Base-by-base conservation (phyloP, 441 rosid genomes). In the Erodium moschatum region DNA sequence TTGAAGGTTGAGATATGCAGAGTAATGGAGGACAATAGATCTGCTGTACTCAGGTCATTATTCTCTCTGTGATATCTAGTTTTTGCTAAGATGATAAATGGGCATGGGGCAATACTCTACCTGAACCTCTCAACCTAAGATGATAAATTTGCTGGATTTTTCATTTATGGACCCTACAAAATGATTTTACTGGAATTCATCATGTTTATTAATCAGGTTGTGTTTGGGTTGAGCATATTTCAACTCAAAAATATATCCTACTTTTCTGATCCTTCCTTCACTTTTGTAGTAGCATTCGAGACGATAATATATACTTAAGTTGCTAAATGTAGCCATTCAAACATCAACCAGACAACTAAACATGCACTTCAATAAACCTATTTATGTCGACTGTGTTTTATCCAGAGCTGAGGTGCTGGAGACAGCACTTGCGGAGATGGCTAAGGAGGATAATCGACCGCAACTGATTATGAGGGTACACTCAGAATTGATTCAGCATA, bases 1-100 rank as follows among this genome's bases (percentile, higher is more conserved):
- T 64, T 86, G 81, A 88, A 86, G 83, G 88, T 85, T 72, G 88
- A 85, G 79, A 78, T 86, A 70, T 88, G 87, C 74, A 84, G 83
- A 71, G 46, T 86, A 44, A 76, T 88, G 74, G 89, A 85, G 82
- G 88, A 88, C 76, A 86, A 82, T 78, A 81, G 89, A 84, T 84
- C 85, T 67, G 83, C 87, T 18, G 61, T 84, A 20, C 78, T 86
- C 69, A 83, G 91, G 94, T 88, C 76, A 69, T 74, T 76, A 61
- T 65, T 54, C 21, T 75, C 70, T 72, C 12, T 29, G 19, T 21
- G 21, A 52, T 70, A 46, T 69, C 69, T 75, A 60, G 67, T 74
- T 69, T 58, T 62, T 52, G 71, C 31, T 29, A 29, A 29, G 31
- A 29, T 29, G 31, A 5, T 16, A 13, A 21, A 16, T 54, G 61